Percentiles rank a stretch among this genome's conserved stretches.
These are phyloP conservation scores for Neurospora sp. DNA, from an alignment of 495 filamentous ascomycete species.

Conservation along the genomic window DNA sequence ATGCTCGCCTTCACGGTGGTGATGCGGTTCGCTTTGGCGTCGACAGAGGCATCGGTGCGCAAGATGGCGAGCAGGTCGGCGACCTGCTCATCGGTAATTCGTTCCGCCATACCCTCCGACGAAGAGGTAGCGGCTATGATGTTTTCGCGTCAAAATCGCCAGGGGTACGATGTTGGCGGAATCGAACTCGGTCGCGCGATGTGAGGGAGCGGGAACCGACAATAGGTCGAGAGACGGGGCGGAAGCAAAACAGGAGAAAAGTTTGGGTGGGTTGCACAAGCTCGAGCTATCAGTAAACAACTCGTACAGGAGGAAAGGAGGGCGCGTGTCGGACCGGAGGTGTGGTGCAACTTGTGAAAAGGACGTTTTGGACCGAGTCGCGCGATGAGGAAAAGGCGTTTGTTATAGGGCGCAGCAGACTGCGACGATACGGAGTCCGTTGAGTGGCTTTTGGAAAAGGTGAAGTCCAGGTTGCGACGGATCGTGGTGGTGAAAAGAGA, in stretches of 20 bases:
- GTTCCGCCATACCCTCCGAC: conserved; percentile 37
- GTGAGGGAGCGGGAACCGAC: neutral
- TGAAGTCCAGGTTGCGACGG: neutral
- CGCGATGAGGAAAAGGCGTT: neutral
- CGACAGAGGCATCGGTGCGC: conserved; percentile 59
- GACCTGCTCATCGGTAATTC: conserved; percentile 53
- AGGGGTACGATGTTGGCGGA: neutral
- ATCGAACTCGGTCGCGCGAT: neutral
- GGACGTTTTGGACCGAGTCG: neutral
- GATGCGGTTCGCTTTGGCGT: conserved; percentile 60
- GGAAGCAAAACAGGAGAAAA: neutral
- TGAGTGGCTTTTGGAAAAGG: neutral
- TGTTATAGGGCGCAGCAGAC: neutral
- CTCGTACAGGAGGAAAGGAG: neutral
- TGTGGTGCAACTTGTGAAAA: conserved; percentile 10
- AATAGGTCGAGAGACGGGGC: neutral
- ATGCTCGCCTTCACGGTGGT: conserved; percentile 72
- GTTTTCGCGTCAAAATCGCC: conserved; percentile 16
- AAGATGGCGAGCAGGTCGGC: conserved; percentile 54
- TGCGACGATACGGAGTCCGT: neutral
- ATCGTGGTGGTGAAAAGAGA: neutral
- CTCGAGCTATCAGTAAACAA: neutral
- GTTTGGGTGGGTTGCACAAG: neutral
- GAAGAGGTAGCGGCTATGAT: conserved; percentile 10
- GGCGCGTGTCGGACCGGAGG: neutral